A percentile compares a stretch with the other conserved stretches of the same genome.
Evolutionary conservation across 1,139 yeast species (phyloP).

Genomic region (Blastobotrys proliferans): DNA sequence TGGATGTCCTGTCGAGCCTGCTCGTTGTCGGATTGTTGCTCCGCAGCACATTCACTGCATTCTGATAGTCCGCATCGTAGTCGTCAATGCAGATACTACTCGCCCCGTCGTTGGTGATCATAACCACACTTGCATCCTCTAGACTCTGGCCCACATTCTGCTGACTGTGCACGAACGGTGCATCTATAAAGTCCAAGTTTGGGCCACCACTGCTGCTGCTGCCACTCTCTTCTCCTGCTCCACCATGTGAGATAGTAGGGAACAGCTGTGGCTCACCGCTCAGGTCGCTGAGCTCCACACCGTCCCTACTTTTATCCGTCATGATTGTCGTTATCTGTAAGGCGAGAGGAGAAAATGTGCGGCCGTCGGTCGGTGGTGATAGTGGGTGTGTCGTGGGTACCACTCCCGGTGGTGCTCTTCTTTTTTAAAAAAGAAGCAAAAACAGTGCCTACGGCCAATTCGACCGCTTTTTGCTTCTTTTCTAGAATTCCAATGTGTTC

Average conservation of each 20-base stretch:
- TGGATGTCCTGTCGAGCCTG: constrained; percentile 1
- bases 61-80: constrained; percentile 28
- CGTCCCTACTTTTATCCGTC: constrained; percentile 1
- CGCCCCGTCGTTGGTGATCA: constrained; percentile 27
- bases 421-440: no score
- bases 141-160: not conserved
- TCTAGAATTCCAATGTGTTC: no score
- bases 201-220: not conserved
- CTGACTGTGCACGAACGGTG: not conserved
- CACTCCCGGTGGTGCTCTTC: no score
- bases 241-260: constrained; percentile 1
- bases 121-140: constrained; percentile 9
- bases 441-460: no score
- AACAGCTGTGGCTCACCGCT: constrained; percentile 3
- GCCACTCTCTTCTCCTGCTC: not conserved
- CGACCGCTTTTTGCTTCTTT: no score
- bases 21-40: constrained; percentile 10
- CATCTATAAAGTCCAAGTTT: no score
- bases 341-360: no score
- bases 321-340: not conserved
- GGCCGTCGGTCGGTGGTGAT: no score
- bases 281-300: constrained; percentile 2
- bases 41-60: constrained; percentile 24
- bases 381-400: no score
- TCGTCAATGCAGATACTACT: constrained; percentile 35